These are phyloP conservation scores for Lasiodiplodia hormozganensis DNA, from an alignment of 2,329 filamentous ascomycete species.

Conservation along the genomic window DNA sequence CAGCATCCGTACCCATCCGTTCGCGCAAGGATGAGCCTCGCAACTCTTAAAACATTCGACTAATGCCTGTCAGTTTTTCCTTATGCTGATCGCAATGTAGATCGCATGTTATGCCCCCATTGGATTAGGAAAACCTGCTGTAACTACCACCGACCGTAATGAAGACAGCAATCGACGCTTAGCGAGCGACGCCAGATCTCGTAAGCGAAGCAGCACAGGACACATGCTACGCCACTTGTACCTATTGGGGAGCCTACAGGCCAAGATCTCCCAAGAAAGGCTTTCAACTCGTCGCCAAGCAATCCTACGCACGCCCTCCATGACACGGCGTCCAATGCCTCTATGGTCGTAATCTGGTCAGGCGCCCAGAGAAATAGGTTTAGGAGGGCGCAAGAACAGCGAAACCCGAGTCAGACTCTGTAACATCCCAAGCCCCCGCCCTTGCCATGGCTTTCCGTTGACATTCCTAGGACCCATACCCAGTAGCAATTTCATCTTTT, in stretches of 20 bases:
- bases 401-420: neutral
- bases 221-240: neutral
- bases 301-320: neutral
- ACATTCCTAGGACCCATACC: neutral
- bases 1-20: neutral
- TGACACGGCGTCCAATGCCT: neutral
- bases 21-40: neutral
- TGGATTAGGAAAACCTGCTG: neutral
- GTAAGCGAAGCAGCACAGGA: neutral
- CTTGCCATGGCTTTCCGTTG: neutral
- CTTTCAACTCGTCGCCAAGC: neutral
- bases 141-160: neutral
- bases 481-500: neutral
- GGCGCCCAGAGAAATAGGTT: neutral
- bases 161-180: neutral
- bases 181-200: neutral
- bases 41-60: neutral
- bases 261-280: neutral
- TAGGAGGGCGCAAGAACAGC: neutral
- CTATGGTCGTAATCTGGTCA: neutral
- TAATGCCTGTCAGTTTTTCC: neutral
- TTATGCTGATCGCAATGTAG: neutral
- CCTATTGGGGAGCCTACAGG: neutral
- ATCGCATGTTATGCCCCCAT: neutral
- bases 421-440: neutral